These are phyloP conservation scores for Friedmanniomyces simplex DNA, from an alignment of 495 filamentous ascomycete species.

Conservation along the genomic window DNA sequence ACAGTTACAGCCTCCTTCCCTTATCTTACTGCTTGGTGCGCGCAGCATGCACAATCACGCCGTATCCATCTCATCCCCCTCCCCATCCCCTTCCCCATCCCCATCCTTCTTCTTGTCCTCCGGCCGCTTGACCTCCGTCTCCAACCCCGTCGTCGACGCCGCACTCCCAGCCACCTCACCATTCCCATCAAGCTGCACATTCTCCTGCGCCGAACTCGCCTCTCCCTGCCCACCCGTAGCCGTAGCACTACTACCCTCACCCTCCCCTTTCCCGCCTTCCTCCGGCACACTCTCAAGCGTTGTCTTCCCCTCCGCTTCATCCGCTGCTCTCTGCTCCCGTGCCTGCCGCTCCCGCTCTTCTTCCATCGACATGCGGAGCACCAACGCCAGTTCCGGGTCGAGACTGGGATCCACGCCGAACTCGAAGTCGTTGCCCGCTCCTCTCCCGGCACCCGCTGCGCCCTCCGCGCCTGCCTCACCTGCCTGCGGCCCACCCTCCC, in stretches of 20 bases:
- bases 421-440: slow-evolving; percentile 45
- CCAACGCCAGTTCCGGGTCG: slow-evolving; percentile 88
- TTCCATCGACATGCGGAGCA: slow-evolving; percentile 95
- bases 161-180: slow-evolving; percentile 52
- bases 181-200: slow-evolving; percentile 34
- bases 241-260: slow-evolving; percentile 48
- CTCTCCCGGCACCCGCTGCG: slow-evolving; percentile 41
- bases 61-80: slow-evolving; percentile 68
- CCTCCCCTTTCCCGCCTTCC: slow-evolving; percentile 51
- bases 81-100: too few relatives aligned
- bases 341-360: slow-evolving; percentile 92
- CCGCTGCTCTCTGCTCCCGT: slow-evolving; percentile 65
- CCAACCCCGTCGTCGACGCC: slow-evolving; percentile 13
- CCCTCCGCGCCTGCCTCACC: slow-evolving; percentile 44
- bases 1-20: neutral
- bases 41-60: slow-evolving; percentile 35
- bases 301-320: slow-evolving; percentile 58
- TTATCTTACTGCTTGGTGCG: neutral
- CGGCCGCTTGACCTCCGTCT: slow-evolving; percentile 22
- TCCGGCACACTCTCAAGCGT: slow-evolving; percentile 74
- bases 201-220: slow-evolving; percentile 35
- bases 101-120: slow-evolving; percentile 43
- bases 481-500: slow-evolving; percentile 49
- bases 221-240: slow-evolving; percentile 45
- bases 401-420: slow-evolving; percentile 70